Evolutionary conservation across 352 stramenopile species (phyloP).

Genomic region (Salisapilia sapeloensis): DNA sequence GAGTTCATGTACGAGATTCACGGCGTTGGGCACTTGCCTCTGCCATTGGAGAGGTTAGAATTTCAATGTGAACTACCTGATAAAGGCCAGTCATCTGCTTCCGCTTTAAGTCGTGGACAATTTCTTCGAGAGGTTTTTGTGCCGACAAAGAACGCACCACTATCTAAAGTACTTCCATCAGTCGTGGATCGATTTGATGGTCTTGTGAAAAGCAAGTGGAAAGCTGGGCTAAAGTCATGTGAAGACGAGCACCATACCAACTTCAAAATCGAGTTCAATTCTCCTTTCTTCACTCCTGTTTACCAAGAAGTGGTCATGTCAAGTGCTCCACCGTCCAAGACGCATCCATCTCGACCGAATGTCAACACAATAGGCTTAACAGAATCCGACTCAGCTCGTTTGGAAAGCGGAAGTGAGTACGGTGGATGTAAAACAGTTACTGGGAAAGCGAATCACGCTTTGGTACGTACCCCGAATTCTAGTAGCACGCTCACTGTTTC

Average conservation of each 20-base stretch:
- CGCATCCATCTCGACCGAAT: background rate
- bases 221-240: constrained; percentile 60
- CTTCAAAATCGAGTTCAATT: constrained; percentile 75
- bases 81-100: constrained; percentile 1
- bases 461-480: constrained; percentile 19
- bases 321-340: constrained; percentile 1
- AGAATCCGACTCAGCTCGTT: background rate
- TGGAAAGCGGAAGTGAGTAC: background rate
- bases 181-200: constrained; percentile 56
- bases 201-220: constrained; percentile 49
- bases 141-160: constrained; percentile 53
- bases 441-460: constrained; percentile 25
- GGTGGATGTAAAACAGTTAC: constrained; percentile 4
- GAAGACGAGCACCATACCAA: constrained; percentile 44
- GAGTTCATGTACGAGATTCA: constrained; percentile 89
- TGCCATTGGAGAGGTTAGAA: constrained; percentile 52
- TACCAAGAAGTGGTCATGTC: constrained; percentile 33
- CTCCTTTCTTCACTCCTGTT: constrained; percentile 64
- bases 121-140: constrained; percentile 69
- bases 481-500: constrained; percentile 6
- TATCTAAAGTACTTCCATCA: constrained; percentile 48
- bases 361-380: background rate
- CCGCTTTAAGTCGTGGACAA: constrained; percentile 10
- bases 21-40: constrained; percentile 59
- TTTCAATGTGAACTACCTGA: constrained; percentile 49